A percentile compares a stretch with the other conserved stretches of the same genome.
phyloP scores from a whole-genome alignment of 176 grass and related monocot species.

The Triticum urartu region DNA sequence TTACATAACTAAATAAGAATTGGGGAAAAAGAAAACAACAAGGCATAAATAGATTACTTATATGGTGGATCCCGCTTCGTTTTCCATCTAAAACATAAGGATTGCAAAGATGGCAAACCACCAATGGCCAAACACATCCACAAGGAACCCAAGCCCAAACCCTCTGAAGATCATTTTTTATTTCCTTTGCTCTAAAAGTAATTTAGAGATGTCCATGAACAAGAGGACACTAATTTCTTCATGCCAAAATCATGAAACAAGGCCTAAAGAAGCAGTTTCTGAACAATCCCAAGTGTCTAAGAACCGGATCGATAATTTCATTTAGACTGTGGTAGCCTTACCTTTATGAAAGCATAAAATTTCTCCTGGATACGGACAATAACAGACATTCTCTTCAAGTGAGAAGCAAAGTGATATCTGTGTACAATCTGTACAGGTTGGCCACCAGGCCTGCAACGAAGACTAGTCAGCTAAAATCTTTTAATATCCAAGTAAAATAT shows the following conservation, averaged over 20 bases:
- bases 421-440: conserved; percentile 94
- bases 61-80: neutral
- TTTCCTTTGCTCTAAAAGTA: neutral
- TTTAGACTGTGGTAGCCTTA: conserved; percentile 31
- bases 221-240: neutral
- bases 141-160: conserved; percentile 16
- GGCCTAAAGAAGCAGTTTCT: neutral
- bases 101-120: neutral
- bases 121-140: neutral
- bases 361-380: conserved; percentile 83
- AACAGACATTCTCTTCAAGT: conserved; percentile 99
- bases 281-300: neutral
- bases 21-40: neutral
- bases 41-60: neutral
- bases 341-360: conserved; percentile 93
- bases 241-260: conserved; percentile 10
- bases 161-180: neutral
- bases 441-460: conserved; percentile 68
- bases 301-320: conserved; percentile 15
- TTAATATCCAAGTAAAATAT: neutral
- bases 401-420: conserved; percentile 97
- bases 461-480: neutral
- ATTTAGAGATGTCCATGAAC: neutral
- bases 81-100: conserved; percentile 8
- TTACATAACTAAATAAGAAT: neutral